A percentile compares a stretch with the other conserved stretches of the same genome.
phyloP scores from a whole-genome alignment of 169 alveolate species.

The Pseudocohnilembus persalinus region DNA sequence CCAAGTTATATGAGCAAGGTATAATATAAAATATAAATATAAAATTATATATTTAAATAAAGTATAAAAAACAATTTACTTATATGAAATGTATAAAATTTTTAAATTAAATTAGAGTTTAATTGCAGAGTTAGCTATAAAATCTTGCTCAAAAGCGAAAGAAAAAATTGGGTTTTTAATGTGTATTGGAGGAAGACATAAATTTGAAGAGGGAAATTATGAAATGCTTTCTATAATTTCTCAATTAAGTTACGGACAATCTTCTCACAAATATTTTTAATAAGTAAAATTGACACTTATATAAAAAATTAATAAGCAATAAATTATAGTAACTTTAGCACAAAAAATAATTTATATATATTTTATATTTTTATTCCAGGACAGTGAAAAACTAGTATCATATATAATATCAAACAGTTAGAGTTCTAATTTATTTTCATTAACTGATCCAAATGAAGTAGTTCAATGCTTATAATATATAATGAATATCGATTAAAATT shows the following conservation, averaged over 20 bases:
- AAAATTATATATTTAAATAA: neutral
- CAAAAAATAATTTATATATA: neutral
- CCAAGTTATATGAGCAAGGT: conserved; percentile 11
- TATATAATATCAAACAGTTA: neutral
- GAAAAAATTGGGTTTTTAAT: neutral
- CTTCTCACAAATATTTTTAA: no score
- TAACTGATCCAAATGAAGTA: neutral
- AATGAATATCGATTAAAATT: no score
- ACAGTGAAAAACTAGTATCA: neutral
- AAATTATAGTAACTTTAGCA: no score
- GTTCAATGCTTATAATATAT: no score
- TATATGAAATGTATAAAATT: neutral
- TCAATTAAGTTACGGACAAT: no score
- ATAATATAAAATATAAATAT: neutral
- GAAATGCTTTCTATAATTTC: neutral
- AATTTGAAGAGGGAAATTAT: neutral
- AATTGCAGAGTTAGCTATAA: conserved; percentile 15
- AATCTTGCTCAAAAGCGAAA: conserved; percentile 1
- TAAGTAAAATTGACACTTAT: no score
- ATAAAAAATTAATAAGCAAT: no score
- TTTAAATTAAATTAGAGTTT: neutral
- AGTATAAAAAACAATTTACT: neutral
- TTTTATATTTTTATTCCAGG: neutral
- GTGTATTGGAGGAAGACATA: neutral
- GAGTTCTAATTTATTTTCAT: neutral